Conservation (phyloP, 331 rosid genomes). For the Erythrophleum ivorense region DNA sequence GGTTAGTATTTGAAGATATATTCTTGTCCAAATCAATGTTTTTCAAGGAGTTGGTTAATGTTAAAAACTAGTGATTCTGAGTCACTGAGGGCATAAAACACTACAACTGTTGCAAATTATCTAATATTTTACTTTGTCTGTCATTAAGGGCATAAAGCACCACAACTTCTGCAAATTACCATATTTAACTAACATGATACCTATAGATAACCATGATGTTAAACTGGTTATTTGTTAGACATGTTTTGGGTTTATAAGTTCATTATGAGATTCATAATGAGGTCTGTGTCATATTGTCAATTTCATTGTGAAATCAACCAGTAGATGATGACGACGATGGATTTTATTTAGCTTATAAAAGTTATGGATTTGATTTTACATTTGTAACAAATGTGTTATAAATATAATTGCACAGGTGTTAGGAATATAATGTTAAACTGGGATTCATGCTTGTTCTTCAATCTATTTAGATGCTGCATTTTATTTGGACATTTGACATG, state of each 20-base stretch:
- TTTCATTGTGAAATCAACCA: not conserved
- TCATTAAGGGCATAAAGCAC: not conserved
- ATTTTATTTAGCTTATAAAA: slow-evolving; percentile 4
- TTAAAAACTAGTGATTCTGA: slow-evolving; percentile 1
- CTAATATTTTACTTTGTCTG: too few relatives aligned
- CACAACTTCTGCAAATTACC: not conserved
- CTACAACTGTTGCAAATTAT: not conserved
- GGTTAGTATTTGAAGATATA: slow-evolving; percentile 54
- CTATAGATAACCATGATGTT: not conserved
- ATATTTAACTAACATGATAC: not conserved
- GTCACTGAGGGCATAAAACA: not conserved
- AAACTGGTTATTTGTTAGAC: not conserved
- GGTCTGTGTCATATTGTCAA: not conserved
- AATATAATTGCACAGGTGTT: slow-evolving; percentile 11
- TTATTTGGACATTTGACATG: slow-evolving; percentile 6
- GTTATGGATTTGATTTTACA: not conserved
- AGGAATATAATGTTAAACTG: not conserved
- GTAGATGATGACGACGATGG: not conserved
- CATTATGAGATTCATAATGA: not conserved
- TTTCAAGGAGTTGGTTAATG: not conserved
- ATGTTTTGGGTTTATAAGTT: slow-evolving; percentile 4
- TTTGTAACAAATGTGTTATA: not conserved
- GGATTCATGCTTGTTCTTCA: not conserved
- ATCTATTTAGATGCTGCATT: not conserved
- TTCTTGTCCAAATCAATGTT: not conserved